Conservation (phyloP, 2,329 filamentous ascomycete genomes). For the Verticillium zaregamsianum region DNA sequence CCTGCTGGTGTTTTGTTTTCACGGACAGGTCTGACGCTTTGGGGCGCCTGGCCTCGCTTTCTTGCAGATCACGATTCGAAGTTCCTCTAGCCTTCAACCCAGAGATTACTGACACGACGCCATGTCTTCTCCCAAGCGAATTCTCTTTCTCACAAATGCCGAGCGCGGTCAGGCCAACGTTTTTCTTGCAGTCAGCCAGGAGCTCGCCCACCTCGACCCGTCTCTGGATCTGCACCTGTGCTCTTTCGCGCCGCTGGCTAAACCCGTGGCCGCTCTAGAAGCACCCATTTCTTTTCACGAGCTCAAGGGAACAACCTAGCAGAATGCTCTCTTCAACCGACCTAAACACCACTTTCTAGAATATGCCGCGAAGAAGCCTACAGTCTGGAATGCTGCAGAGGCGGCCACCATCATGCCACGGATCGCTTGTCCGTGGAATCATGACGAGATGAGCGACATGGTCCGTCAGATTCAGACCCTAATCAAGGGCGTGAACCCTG, state of each 20-base stretch:
- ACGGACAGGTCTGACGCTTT: too few species aligned
- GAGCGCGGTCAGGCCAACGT: conserved; percentile 20
- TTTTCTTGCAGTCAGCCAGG: conserved; percentile 15
- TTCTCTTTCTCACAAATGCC: conserved; percentile 16
- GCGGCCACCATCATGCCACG: conserved; percentile 3
- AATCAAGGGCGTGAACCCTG: conserved; percentile 5
- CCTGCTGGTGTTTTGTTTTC: too few species aligned
- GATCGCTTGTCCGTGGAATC: conserved; percentile 6
- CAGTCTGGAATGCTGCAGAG: conserved; percentile 2
- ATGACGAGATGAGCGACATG: conserved; percentile 1
- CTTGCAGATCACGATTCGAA: neutral
- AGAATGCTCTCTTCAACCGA: conserved; percentile 4
- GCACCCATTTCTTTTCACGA: neutral
- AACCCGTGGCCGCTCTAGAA: too few species aligned
- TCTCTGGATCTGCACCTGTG: conserved; percentile 10
- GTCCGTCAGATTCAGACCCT: conserved; percentile 3
- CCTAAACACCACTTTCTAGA: conserved; percentile 2
- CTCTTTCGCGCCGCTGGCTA: conserved; percentile 4
- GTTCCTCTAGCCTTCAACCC: too few species aligned
- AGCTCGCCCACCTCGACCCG: conserved; percentile 7
- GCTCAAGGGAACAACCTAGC: neutral
- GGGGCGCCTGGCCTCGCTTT: too few species aligned
- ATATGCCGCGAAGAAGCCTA: conserved; percentile 2
- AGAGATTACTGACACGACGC: neutral
- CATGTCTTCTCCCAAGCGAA: conserved; percentile 1